phyloP scores from a whole-genome alignment of 2,329 filamentous ascomycete species.

The Nemania bipapillata region DNA sequence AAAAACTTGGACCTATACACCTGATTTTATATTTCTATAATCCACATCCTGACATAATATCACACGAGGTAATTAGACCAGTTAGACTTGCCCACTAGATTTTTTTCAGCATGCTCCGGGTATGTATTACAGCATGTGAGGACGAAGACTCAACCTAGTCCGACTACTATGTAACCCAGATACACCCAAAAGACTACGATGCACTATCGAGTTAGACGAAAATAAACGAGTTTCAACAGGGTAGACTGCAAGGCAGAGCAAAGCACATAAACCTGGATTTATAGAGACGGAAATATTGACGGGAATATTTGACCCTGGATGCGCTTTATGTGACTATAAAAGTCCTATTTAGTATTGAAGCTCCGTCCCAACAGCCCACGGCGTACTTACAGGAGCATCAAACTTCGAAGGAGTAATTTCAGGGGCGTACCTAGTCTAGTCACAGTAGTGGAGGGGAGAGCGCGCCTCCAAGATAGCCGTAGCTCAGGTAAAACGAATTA shows the following conservation, averaged over 20 bases:
- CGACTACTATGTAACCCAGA: no score
- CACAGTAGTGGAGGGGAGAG: neutral
- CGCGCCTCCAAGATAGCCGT: neutral
- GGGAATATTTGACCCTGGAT: neutral
- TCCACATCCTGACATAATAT: neutral
- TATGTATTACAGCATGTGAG: neutral
- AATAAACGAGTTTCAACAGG: neutral
- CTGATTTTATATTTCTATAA: neutral
- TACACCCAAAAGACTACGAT: neutral
- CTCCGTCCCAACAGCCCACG: neutral
- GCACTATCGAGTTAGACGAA: neutral
- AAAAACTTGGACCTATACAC: conserved; percentile 3
- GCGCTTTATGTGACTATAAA: no score
- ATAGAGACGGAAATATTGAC: neutral
- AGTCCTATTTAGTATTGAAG: neutral
- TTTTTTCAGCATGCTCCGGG: neutral
- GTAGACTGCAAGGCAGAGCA: neutral
- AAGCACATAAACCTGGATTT: neutral
- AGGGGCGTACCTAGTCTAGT: neutral
- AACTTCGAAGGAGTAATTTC: neutral
- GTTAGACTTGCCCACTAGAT: neutral
- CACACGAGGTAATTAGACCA: conserved; percentile 1
- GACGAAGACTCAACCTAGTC: no score
- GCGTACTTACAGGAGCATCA: neutral
- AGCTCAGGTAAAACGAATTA: neutral